Evolutionary conservation across 192 early-diverging fungal species (phyloP).

Genomic region (Linnemannia hyalina): DNA sequence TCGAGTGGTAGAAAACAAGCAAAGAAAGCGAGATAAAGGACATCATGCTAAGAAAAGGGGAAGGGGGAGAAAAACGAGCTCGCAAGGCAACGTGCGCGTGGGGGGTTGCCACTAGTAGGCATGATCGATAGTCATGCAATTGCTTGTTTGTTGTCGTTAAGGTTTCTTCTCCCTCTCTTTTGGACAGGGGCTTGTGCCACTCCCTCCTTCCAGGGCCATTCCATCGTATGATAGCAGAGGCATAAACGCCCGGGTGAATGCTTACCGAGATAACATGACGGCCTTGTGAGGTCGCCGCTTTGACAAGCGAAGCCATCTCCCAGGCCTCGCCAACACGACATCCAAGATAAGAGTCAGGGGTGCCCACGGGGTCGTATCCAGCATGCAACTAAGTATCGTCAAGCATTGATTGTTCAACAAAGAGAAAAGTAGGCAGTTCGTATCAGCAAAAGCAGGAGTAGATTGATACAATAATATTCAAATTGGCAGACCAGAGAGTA

Average conservation of each 20-base stretch:
- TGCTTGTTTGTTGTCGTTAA: not conserved
- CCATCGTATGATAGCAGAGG: not conserved
- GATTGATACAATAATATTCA: not conserved
- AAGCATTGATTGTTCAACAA: not conserved
- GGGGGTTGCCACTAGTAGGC: not conserved
- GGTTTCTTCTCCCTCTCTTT: not conserved
- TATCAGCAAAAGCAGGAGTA: not conserved
- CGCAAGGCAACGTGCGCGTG: not conserved
- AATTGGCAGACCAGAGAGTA: not conserved
- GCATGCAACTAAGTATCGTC: slow-evolving; percentile 63
- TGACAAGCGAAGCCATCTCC: slow-evolving; percentile 62
- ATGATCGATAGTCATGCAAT: not conserved
- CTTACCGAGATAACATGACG: slow-evolving; percentile 69
- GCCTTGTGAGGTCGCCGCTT: slow-evolving; percentile 58
- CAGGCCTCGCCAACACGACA: slow-evolving; percentile 66
- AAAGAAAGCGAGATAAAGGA: not conserved
- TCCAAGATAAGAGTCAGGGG: slow-evolving; percentile 60
- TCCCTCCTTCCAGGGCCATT: not conserved
- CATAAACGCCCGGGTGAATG: not conserved
- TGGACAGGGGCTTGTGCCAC: not conserved
- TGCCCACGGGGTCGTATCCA: slow-evolving; percentile 59
- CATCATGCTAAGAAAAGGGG: not conserved
- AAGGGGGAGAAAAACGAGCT: not conserved
- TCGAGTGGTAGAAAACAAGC: not conserved
- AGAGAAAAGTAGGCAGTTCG: not conserved